phyloP scores from a whole-genome alignment of 257 asterid genomes.

The Solanum pinnatisectum region DNA sequence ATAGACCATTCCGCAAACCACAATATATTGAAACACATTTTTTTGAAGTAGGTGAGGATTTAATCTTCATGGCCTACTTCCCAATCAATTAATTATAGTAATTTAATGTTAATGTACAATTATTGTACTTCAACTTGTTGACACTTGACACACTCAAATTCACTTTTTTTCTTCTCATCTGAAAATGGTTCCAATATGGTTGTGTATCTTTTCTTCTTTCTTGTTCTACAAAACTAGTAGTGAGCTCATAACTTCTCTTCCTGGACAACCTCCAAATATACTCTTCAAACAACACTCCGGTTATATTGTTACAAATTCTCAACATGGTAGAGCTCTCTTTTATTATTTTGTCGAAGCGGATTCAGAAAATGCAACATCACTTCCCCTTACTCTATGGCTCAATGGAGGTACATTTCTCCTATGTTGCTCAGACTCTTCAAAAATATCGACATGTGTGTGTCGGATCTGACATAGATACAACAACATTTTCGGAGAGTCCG shows the following conservation, averaged over 20 bases:
- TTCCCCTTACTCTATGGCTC: slow-evolving; percentile 16
- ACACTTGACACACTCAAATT: no score
- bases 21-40: no score
- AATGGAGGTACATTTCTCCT: slow-evolving; percentile 7
- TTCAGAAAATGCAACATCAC: slow-evolving; percentile 4
- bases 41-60: no score
- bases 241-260: slow-evolving; percentile 16
- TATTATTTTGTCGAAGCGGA: slow-evolving; percentile 20
- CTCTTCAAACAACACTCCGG: slow-evolving; percentile 15
- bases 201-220: neutral
- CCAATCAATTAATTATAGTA: neutral
- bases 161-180: no score
- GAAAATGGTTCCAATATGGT: neutral
- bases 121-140: no score
- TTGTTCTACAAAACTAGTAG: neutral
- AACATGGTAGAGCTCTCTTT: slow-evolving; percentile 7
- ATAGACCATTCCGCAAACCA: no score
- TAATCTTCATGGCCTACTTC: neutral
- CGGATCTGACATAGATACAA: neutral
- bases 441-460: neutral
- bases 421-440: neutral
- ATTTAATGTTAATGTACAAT: no score
- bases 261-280: slow-evolving; percentile 14
- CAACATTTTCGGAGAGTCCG: neutral
- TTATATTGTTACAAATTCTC: slow-evolving; percentile 12